A percentile compares a stretch with the other conserved stretches of the same genome.
Evolutionary conservation across 148 eudicot species (phyloP).

Genomic region (Chenopodium quinoa): DNA sequence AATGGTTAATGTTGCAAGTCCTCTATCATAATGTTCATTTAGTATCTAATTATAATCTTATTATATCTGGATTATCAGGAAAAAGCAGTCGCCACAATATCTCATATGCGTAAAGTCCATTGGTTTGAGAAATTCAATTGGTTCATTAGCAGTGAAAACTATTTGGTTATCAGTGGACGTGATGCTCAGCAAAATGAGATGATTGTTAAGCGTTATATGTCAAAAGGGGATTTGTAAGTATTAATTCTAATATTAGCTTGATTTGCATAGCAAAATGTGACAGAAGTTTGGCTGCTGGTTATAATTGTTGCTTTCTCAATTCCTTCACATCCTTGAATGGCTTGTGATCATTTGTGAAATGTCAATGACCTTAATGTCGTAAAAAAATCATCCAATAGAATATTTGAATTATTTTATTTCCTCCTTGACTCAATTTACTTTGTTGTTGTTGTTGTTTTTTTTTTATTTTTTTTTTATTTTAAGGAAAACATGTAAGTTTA

Average conservation of each 20-base stretch:
- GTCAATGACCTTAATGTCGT: neutral
- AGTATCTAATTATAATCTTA: neutral
- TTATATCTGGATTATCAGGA: conserved; percentile 51
- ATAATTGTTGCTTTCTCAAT: neutral
- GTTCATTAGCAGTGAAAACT: conserved; percentile 98
- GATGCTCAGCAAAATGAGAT: conserved; percentile 99
- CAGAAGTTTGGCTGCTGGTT: neutral
- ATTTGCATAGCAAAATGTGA: neutral
- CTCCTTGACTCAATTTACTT: neutral
- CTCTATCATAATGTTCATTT: neutral
- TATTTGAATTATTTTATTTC: too few relatives aligned
- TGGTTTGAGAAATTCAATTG: conserved; percentile 99
- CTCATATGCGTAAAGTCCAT: conserved; percentile 98
- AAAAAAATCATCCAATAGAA: neutral
- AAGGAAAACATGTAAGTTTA: neutral
- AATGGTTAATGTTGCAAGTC: conserved; percentile 3
- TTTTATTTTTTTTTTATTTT: too few relatives aligned
- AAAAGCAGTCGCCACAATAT: conserved; percentile 86
- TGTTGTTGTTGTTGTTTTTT: too few relatives aligned
- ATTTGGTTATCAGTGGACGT: conserved; percentile 91
- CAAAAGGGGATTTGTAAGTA: conserved; percentile 96
- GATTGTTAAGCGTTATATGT: conserved; percentile 98
- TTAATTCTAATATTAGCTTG: neutral
- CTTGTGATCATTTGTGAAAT: neutral
- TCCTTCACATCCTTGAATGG: neutral